Evolutionary conservation across 805 yeast genomes (phyloP), one percentile per base, ranked within the genome.

Genomic region (Cephaloascus fragrans): DNA sequence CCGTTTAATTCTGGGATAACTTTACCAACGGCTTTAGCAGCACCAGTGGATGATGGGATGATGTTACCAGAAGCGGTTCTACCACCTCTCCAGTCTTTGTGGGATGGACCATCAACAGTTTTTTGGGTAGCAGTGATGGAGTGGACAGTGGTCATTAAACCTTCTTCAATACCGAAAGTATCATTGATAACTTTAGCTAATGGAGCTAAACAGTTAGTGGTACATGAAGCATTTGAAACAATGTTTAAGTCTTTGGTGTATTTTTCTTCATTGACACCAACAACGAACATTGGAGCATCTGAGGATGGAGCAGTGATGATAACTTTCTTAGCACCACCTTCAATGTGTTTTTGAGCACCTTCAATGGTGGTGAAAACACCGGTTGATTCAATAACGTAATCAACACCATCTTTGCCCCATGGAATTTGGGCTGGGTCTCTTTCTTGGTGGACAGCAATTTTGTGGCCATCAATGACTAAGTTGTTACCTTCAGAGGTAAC

Each of bases 31-130:
- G 95, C 95, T 81, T 87, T 87, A 59, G 96, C 96, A 57, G 96
- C 96, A 80, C 96, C 96, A 48, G 96, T 87, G 47, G 95, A 83
- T 32, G 95, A 85, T 60, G 96, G 96, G 53, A 87, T 87, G 66
- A 87, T 84, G 83, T 87, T 87, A 62, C 89, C 94, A 47, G 90
- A 82, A 62, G 95, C 95, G 55, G 95, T 83, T 75, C 96, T 83
- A 67, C 96, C 96, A 65, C 96, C 95, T 80, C 96, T 83, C 96
- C 96, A 87, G 77, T 87, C 96, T 78, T 87, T 87, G 78, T 81
- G 87, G 64, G 95, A 85, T 56, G 96, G 94, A 71, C 96, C 96
- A 66, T 87, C 96, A 50, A 87, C 96, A 47, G 94, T 83, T 81
- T 87, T 87, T 71, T 87, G 96, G 57, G 96, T 83, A 54, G 96